A percentile compares a stretch with the other conserved stretches of the same genome.
Evolutionary conservation across 345 rosid genomes (phyloP).

Genomic region (Schrenkiella parvula): DNA sequence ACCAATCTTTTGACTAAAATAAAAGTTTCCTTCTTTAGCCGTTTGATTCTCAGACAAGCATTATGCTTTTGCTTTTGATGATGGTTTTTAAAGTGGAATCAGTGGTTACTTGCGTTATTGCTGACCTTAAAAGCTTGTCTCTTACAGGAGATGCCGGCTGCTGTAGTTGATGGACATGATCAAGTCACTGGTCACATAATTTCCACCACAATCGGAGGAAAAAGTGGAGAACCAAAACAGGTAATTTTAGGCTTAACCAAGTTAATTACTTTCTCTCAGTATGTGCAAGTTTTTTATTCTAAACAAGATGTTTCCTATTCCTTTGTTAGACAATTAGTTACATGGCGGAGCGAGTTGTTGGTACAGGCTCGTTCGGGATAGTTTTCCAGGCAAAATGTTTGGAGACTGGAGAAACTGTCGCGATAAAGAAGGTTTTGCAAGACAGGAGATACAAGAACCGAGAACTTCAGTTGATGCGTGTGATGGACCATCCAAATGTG

Average conservation of each 20-base stretch:
- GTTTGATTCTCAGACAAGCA: conserved; percentile 18
- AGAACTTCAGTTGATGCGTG: conserved; percentile 74
- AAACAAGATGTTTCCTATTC: neutral
- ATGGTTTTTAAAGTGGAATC: neutral
- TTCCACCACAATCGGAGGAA: conserved; percentile 86
- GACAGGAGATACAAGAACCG: conserved; percentile 86
- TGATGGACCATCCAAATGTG: conserved; percentile 86
- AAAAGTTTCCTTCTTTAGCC: conserved; percentile 8
- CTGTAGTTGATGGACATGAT: conserved; percentile 64
- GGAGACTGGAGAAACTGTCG: conserved; percentile 85
- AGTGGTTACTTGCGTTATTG: neutral
- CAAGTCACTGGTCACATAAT: conserved; percentile 87
- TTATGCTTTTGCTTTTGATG: neutral
- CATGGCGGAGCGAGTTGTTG: conserved; percentile 92
- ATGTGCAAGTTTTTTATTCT: neutral
- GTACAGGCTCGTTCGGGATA: conserved; percentile 81
- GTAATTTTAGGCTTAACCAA: conserved; percentile 20
- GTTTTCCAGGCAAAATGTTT: conserved; percentile 92
- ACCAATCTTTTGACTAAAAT: conserved; percentile 11
- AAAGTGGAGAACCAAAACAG: conserved; percentile 91
- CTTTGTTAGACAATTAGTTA: conserved; percentile 67
- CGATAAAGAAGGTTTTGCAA: conserved; percentile 81
- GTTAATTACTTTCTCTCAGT: neutral
- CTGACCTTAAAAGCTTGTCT: conserved; percentile 3
- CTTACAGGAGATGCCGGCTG: conserved; percentile 67